phyloP scores from a whole-genome alignment of 164 flowering plant genomes.

The Pachysandra terminalis region DNA sequence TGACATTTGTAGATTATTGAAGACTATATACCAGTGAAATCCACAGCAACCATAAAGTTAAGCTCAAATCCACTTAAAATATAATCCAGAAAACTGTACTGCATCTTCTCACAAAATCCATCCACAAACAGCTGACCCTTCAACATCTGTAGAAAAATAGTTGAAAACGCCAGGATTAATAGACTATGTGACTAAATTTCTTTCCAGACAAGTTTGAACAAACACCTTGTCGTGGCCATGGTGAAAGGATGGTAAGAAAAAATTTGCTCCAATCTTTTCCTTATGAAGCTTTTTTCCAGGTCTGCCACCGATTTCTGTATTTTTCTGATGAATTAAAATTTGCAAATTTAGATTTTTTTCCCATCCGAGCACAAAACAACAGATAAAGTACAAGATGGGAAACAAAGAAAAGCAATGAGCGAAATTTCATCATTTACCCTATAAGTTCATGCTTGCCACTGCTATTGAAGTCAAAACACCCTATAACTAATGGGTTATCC shows the following conservation, averaged over 20 bases:
- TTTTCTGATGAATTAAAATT: slow-evolving; percentile 37
- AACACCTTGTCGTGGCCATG: slow-evolving; percentile 52
- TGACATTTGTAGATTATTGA: background rate
- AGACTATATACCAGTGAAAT: slow-evolving; percentile 70
- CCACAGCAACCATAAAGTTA: slow-evolving; percentile 93
- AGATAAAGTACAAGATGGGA: background rate
- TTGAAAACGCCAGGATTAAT: background rate
- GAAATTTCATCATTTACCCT: slow-evolving; percentile 45
- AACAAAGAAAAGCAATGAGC: background rate
- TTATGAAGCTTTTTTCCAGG: slow-evolving; percentile 51
- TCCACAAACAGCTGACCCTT: slow-evolving; percentile 84
- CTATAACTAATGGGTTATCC: slow-evolving; percentile 81
- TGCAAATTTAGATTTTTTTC: background rate
- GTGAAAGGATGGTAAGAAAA: slow-evolving; percentile 35
- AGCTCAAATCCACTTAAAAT: slow-evolving; percentile 91
- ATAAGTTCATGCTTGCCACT: slow-evolving; percentile 72
- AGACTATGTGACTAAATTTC: background rate
- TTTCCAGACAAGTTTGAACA: background rate
- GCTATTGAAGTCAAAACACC: slow-evolving; percentile 86
- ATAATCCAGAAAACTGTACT: slow-evolving; percentile 80
- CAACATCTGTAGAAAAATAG: slow-evolving; percentile 37
- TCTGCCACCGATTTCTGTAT: slow-evolving; percentile 68
- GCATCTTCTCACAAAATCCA: slow-evolving; percentile 49
- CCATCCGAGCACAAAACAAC: background rate
- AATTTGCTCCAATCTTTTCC: slow-evolving; percentile 50